Evolutionary conservation across 352 stramenopile species (phyloP).

Genomic region (Poterioochromonas sp.): DNA sequence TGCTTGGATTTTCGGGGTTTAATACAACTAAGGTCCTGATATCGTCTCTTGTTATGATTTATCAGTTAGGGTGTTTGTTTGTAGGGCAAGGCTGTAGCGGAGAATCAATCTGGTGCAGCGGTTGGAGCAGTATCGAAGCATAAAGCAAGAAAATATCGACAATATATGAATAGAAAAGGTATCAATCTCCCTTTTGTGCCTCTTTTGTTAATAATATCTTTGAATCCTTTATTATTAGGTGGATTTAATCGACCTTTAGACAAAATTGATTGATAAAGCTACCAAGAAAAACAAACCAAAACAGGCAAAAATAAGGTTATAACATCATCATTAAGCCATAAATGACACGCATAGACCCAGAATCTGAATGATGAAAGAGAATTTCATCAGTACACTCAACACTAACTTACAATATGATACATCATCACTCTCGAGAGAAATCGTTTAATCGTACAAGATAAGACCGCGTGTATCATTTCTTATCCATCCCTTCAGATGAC

Average conservation of each 20-base stretch:
- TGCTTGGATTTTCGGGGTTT: slow-evolving; percentile 18
- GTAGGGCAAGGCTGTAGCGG: not conserved
- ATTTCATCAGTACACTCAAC: no score
- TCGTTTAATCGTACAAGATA: no score
- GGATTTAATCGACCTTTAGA: slow-evolving; percentile 5
- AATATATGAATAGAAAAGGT: slow-evolving; percentile 28
- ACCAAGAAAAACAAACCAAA: no score
- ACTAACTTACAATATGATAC: no score
- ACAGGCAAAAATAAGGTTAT: no score
- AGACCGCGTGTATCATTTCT: no score
- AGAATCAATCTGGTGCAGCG: not conserved
- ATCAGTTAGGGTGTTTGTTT: not conserved
- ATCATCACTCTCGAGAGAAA: no score
- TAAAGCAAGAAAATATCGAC: slow-evolving; percentile 12
- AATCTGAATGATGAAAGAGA: no score
- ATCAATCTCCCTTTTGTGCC: not conserved
- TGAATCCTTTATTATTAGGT: not conserved
- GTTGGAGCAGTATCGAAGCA: slow-evolving; percentile 5
- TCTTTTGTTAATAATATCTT: not conserved
- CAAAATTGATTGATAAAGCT: not conserved
- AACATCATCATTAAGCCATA: no score
- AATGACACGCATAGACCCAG: no score
- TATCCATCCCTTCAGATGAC: no score
- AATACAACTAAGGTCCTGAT: not conserved
- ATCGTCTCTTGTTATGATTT: not conserved